These are phyloP conservation scores for Ceriops tagal DNA, from an alignment of 345 rosid species.

Conservation along the genomic window DNA sequence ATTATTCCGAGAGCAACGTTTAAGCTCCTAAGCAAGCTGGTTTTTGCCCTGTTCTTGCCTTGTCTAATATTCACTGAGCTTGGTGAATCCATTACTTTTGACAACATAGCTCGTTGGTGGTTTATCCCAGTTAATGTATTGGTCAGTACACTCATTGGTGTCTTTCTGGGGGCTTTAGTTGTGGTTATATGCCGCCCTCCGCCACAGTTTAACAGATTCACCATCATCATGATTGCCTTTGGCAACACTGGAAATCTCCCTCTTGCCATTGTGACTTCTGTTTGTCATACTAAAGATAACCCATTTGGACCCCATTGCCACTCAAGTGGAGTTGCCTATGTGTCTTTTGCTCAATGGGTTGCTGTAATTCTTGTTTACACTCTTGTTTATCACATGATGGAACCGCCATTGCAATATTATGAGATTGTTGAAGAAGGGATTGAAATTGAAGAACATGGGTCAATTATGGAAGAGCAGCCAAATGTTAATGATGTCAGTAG, in stretches of 20 bases:
- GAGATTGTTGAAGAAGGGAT: conserved; percentile 72
- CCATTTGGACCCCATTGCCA: conserved; percentile 74
- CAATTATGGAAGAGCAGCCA: not conserved
- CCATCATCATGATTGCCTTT: conserved; percentile 85
- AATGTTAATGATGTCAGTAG: conserved; percentile 41
- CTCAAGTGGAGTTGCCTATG: conserved; percentile 81
- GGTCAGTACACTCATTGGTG: conserved; percentile 60
- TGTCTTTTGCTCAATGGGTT: conserved; percentile 89
- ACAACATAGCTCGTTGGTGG: conserved; percentile 72
- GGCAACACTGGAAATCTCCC: conserved; percentile 90
- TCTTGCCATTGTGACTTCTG: conserved; percentile 78
- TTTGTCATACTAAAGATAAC: conserved; percentile 61
- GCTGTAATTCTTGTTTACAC: conserved; percentile 97
- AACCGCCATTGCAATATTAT: conserved; percentile 80
- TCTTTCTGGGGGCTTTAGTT: conserved; percentile 65
- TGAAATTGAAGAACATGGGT: conserved; percentile 46
- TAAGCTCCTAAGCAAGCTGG: conserved; percentile 85
- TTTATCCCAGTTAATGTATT: conserved; percentile 87
- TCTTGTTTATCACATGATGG: conserved; percentile 99
- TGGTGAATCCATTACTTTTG: conserved; percentile 67
- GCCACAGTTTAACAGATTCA: conserved; percentile 69
- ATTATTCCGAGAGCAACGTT: conserved; percentile 72
- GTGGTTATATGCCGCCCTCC: conserved; percentile 81
- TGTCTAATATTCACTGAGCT: conserved; percentile 87
- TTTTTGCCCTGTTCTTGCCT: conserved; percentile 85